These are phyloP conservation scores for Venturia oleaginea DNA, from an alignment of 2,329 filamentous ascomycete genomes.

Conservation along the genomic window DNA sequence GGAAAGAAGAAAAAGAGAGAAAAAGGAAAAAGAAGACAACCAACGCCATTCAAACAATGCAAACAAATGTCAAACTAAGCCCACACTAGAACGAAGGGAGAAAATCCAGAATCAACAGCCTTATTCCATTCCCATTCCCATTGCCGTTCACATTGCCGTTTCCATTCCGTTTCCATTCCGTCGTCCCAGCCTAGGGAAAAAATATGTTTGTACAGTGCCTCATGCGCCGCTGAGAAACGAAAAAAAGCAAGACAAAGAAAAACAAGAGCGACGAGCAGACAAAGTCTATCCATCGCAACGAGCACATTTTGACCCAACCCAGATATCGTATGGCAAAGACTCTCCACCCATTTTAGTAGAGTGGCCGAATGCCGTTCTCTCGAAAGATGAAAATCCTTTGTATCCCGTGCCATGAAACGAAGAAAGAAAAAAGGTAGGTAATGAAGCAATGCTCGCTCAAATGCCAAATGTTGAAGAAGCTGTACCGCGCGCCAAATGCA, in stretches of 20 bases:
- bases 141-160: not conserved
- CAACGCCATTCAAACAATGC: not conserved
- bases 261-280: not conserved
- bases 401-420: not conserved
- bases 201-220: not conserved
- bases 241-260: not conserved
- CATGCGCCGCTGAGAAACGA: not conserved
- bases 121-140: not conserved
- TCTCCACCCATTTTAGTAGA: not conserved
- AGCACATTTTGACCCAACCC: not conserved
- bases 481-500: slow-evolving; percentile 3
- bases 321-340: not conserved
- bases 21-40: not conserved
- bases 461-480: slow-evolving; percentile 3
- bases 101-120: slow-evolving; percentile 1
- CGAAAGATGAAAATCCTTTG: not conserved
- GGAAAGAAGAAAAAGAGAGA: not conserved
- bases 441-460: slow-evolving; percentile 10
- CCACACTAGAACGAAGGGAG: not conserved
- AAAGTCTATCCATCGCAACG: slow-evolving; percentile 1
- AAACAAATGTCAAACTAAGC: not conserved
- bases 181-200: not conserved
- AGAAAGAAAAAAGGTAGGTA: not conserved
- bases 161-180: not conserved
- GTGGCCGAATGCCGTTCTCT: not conserved